Conservation (phyloP, 2,329 filamentous ascomycete species). For the Cephalotrichum gorgonifer region DNA sequence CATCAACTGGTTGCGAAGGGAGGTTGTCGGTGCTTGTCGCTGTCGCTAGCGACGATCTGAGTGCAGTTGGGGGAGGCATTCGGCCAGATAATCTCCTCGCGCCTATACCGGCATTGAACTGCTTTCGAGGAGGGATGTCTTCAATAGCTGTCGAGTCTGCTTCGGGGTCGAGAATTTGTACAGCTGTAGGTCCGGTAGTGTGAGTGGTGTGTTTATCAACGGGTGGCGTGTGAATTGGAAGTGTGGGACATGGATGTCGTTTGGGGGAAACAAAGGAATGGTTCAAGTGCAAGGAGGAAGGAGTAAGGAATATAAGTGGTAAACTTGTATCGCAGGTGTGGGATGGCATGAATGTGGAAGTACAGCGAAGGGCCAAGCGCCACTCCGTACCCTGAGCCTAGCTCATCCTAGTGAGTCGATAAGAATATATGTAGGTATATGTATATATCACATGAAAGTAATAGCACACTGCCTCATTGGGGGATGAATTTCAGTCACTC, state of each 20-base stretch:
- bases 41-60: constrained; percentile 3
- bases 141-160: constrained; percentile 8
- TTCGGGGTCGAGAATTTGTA: constrained; percentile 48
- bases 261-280: too few species aligned
- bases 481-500: not conserved
- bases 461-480: not conserved
- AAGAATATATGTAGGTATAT: not conserved
- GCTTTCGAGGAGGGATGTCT: constrained; percentile 20
- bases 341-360: too few species aligned
- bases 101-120: constrained; percentile 19
- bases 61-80: constrained; percentile 9
- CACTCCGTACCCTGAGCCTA: not conserved
- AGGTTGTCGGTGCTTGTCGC: constrained; percentile 1
- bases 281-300: too few species aligned
- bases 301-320: too few species aligned
- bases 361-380: too few species aligned
- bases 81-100: constrained; percentile 31
- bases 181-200: constrained; percentile 12
- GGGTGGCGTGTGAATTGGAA: not conserved
- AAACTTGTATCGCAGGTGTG: too few species aligned
- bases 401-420: too few species aligned
- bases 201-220: not conserved
- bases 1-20: constrained; percentile 16
- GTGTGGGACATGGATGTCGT: too few species aligned
- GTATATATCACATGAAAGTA: not conserved